phyloP scores from a whole-genome alignment of 768 basidiomycete genomes.

The Guyanaporus albipodus region DNA sequence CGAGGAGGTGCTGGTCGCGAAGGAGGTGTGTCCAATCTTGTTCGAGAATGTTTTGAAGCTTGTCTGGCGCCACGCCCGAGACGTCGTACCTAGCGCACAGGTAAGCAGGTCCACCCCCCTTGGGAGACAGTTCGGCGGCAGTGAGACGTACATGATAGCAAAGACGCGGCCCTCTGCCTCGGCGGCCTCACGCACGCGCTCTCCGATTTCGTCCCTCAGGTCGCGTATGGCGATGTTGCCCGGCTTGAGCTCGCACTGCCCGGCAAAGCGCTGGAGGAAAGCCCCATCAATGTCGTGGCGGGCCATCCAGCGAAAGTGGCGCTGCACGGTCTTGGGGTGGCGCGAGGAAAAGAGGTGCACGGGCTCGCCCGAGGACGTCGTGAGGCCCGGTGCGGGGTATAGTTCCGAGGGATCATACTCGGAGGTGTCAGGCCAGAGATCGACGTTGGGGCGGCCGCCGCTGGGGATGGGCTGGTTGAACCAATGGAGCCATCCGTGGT shows the following conservation, averaged over 20 bases:
- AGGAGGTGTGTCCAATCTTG: constrained; percentile 75
- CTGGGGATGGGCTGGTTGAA: constrained; percentile 61
- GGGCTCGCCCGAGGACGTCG: constrained; percentile 51
- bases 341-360: constrained; percentile 76
- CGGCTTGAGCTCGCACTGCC: constrained; percentile 57
- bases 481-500: constrained; percentile 90
- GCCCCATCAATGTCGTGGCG: constrained; percentile 75
- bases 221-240: constrained; percentile 53
- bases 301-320: constrained; percentile 69
- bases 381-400: constrained; percentile 64
- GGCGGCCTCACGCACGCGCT: constrained; percentile 69
- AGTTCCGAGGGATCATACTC: constrained; percentile 68
- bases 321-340: constrained; percentile 66
- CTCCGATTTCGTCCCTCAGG: constrained; percentile 70
- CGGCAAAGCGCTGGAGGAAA: constrained; percentile 75
- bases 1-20: constrained; percentile 53
- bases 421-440: constrained; percentile 78
- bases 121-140: not conserved
- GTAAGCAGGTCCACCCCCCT: not conserved
- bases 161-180: constrained; percentile 79
- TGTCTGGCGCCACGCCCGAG: constrained; percentile 67
- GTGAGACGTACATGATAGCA: constrained; percentile 70
- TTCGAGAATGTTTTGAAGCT: constrained; percentile 62
- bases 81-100: constrained; percentile 67
- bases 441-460: constrained; percentile 69